These are phyloP conservation scores for Omphalotus guepiniiformis DNA, from an alignment of 768 basidiomycete genomes.

Conservation along the genomic window DNA sequence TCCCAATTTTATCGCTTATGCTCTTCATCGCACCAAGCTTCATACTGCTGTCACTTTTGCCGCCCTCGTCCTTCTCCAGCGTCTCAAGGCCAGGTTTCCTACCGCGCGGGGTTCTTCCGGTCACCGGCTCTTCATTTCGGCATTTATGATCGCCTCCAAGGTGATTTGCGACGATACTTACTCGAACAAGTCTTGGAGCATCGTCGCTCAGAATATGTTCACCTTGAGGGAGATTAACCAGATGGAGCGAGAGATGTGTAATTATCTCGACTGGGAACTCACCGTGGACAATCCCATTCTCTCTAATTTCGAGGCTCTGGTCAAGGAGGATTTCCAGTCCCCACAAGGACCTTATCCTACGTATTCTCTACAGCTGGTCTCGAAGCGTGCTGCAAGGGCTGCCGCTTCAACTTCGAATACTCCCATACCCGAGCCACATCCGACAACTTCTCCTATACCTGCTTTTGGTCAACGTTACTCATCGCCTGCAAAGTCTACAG, in stretches of 20 bases:
- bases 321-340: slow-evolving; percentile 53
- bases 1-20: slow-evolving; percentile 82
- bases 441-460: slow-evolving; percentile 32
- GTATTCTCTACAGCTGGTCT: slow-evolving; percentile 57
- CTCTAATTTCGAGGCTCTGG: slow-evolving; percentile 54
- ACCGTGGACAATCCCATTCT: slow-evolving; percentile 66
- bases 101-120: slow-evolving; percentile 88
- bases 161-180: slow-evolving; percentile 95
- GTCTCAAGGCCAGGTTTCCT: slow-evolving; percentile 89
- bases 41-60: slow-evolving; percentile 68
- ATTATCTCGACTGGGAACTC: slow-evolving; percentile 90
- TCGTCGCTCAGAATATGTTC: slow-evolving; percentile 88
- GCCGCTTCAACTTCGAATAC: slow-evolving; percentile 35
- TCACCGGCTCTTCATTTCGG: slow-evolving; percentile 86
- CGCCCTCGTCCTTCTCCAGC: slow-evolving; percentile 63
- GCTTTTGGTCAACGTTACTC: slow-evolving; percentile 29
- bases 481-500: slow-evolving; percentile 25
- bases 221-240: slow-evolving; percentile 87
- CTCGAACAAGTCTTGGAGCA: slow-evolving; percentile 89
- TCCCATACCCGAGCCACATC: slow-evolving; percentile 39
- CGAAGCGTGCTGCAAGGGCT: slow-evolving; percentile 51
- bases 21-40: slow-evolving; percentile 78
- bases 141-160: slow-evolving; percentile 89
- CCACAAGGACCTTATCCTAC: slow-evolving; percentile 56
- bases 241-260: slow-evolving; percentile 93